Evolutionary conservation across 306 rosid species (phyloP).

Genomic region (Lithocarpus polystachyus): DNA sequence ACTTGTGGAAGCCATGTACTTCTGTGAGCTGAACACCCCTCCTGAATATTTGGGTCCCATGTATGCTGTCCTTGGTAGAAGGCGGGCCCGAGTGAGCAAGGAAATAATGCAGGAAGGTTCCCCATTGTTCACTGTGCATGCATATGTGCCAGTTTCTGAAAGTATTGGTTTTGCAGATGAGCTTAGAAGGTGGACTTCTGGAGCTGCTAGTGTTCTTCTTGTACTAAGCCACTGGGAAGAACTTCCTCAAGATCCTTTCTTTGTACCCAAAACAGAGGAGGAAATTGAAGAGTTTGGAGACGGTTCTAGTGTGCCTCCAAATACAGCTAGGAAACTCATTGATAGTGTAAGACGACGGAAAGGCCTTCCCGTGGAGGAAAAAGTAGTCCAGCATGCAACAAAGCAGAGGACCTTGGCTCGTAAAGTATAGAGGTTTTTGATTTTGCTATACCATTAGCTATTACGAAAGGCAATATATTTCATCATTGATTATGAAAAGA

Average conservation of each 20-base stretch:
- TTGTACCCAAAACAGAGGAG: slow-evolving; percentile 87
- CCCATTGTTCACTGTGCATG: slow-evolving; percentile 88
- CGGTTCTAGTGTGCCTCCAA: slow-evolving; percentile 89
- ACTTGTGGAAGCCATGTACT: slow-evolving; percentile 95
- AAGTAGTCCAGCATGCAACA: slow-evolving; percentile 87
- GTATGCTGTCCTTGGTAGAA: slow-evolving; percentile 89
- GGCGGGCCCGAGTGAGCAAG: slow-evolving; percentile 71
- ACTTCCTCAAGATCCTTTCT: slow-evolving; percentile 85
- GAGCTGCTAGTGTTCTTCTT: slow-evolving; percentile 83
- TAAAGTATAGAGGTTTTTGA: slow-evolving; percentile 51
- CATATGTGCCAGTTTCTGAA: slow-evolving; percentile 82
- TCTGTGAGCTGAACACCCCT: slow-evolving; percentile 75
- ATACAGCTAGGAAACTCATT: slow-evolving; percentile 85
- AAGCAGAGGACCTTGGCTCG: slow-evolving; percentile 91
- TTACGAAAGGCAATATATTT: not conserved
- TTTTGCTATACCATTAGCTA: not conserved
- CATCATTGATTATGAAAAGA: not conserved
- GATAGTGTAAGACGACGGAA: slow-evolving; percentile 68
- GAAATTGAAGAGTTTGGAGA: slow-evolving; percentile 94
- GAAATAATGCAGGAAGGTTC: slow-evolving; percentile 99
- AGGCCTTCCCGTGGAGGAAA: slow-evolving; percentile 90
- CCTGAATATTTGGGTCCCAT: slow-evolving; percentile 74
- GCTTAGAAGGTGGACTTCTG: slow-evolving; percentile 80
- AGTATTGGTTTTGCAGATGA: slow-evolving; percentile 93
- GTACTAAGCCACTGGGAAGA: slow-evolving; percentile 95